Evolutionary conservation across 257 asterid genomes (phyloP), one percentile per base, ranked within the genome.

Genomic region (Ehretia macrophylla): DNA sequence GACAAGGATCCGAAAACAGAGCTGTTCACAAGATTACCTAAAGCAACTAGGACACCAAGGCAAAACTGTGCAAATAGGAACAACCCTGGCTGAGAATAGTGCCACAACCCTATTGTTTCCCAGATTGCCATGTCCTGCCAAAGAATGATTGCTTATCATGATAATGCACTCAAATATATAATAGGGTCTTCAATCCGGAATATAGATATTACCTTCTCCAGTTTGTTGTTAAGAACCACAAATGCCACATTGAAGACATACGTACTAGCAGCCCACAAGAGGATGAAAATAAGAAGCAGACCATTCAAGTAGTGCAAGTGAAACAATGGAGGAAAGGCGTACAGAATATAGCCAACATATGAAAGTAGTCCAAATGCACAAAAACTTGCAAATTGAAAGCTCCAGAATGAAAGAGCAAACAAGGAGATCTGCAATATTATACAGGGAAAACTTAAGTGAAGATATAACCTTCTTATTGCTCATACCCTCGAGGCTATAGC

Each of bases 21-120:
- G 72, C 72, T 88, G 76, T 83, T 92, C 51, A 92, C 99, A 56
- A 92, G 95, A 79, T 92, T 92, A 37, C 97, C 99, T 63, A 92
- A 95, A 66, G 99, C 99, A 61, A 92, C 90, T 65, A 92, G 94
- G 80, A 92, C 74, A 68, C 99, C 99, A 48, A 92, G 99, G 72
- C 94, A 78, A 70, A 86, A 88, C 68, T 92, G 99, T 65, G 99
- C 97, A 37, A 92, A 83, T 68, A 92, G 88, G 75, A 88, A 92
- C 72, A 88, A 86, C 20, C 95, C 97, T 70, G 97, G 99, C 75
- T 86, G 89, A 46, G 99, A 86, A 81, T 92, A 92, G 75, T 79
- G 99, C 99, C 99, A 92, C 71, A 92, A 68, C 60, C 99, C 99
- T 73, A 92, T 80, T 95, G 85, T 86, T 83, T 92, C 99, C 99